Percentiles rank a stretch among this genome's conserved stretches.
Conservation (phyloP, 768 basidiomycete genomes). For the Piloderma croceum region DNA sequence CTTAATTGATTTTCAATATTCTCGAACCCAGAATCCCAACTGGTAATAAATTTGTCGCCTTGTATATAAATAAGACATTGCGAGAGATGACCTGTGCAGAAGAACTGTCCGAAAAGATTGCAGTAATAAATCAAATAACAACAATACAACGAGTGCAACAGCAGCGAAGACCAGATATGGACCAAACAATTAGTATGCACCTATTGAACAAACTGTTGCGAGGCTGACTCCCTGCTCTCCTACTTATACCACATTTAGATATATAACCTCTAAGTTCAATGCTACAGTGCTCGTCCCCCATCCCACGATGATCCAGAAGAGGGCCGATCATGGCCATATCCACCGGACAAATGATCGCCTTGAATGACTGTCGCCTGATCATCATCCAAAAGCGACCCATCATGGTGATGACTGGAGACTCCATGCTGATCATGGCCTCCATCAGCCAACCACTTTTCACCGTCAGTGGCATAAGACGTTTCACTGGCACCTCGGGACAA, state of each 20-base stretch:
- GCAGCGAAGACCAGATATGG: conserved; percentile 1
- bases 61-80: not conserved
- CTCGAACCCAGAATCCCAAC: conserved; percentile 6
- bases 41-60: conserved; percentile 7
- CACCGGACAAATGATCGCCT: too few species aligned
- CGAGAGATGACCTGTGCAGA: conserved; percentile 4
- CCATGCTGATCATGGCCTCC: not conserved
- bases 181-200: too few species aligned
- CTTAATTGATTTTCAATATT: conserved; percentile 36
- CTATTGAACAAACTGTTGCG: too few species aligned
- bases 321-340: conserved; percentile 21
- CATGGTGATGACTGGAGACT: too few species aligned
- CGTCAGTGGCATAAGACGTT: not conserved
- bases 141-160: conserved; percentile 10
- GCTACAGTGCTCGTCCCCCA: conserved; percentile 37
- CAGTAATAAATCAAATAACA: conserved; percentile 12
- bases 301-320: conserved; percentile 33
- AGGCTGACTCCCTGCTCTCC: too few species aligned
- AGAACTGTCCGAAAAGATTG: conserved; percentile 2
- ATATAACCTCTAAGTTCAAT: too few species aligned
- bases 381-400: too few species aligned
- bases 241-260: too few species aligned
- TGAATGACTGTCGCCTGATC: too few species aligned
- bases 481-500: not conserved
- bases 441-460: not conserved